Percentiles rank a stretch among this genome's conserved stretches.
Conservation (phyloP, 1,284 basidiomycete genomes). For the Microbotryum lychnidis-dioicae region DNA sequence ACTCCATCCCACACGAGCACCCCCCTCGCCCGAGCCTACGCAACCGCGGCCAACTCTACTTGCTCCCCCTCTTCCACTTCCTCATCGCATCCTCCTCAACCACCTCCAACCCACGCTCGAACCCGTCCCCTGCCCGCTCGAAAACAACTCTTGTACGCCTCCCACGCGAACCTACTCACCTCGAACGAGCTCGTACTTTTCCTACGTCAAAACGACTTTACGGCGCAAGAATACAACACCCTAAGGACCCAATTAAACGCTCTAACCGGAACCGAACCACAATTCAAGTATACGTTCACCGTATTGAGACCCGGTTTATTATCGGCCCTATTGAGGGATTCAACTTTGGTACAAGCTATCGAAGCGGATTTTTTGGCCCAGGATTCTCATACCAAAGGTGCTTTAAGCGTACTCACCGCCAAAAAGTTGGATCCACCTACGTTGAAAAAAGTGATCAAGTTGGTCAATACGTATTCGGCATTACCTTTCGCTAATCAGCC, state of each 20-base stretch:
- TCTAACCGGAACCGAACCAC: no score
- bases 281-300: slow-evolving; percentile 32
- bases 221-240: slow-evolving; percentile 36
- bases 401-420: slow-evolving; percentile 39
- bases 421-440: slow-evolving; percentile 41
- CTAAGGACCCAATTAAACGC: slow-evolving; percentile 38
- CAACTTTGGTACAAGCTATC: neutral
- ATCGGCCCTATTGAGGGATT: no score
- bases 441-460: slow-evolving; percentile 37
- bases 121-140: slow-evolving; percentile 33
- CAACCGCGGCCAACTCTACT: no score
- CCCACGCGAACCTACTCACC: slow-evolving; percentile 41
- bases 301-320: slow-evolving; percentile 36
- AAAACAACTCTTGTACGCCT: slow-evolving; percentile 42
- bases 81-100: no score
- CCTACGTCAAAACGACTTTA: slow-evolving; percentile 42
- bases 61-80: no score
- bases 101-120: neutral
- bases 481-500: slow-evolving; percentile 7
- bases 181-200: slow-evolving; percentile 41
- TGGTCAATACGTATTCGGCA: slow-evolving; percentile 34
- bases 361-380: neutral
- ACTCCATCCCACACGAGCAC: no score
- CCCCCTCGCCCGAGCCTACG: no score
- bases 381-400: slow-evolving; percentile 35